Evolutionary conservation across 1,139 yeast genomes (phyloP).

Genomic region (Kazachstania sp.): DNA sequence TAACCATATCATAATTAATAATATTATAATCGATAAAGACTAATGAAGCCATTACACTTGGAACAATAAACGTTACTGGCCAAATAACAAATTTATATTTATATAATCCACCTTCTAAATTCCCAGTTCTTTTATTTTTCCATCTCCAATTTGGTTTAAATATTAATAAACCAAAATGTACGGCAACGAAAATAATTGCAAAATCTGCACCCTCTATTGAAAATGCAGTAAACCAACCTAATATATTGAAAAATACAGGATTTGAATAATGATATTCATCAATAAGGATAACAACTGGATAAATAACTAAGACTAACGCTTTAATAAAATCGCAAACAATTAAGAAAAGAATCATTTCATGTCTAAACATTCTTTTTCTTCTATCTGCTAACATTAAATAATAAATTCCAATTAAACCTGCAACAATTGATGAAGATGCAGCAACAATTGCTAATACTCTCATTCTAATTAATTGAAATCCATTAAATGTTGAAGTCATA

Average conservation of each 20-base stretch:
- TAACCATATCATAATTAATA: conserved; percentile 11
- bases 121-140: conserved; percentile 34
- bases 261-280: conserved; percentile 45
- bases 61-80: conserved; percentile 49
- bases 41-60: conserved; percentile 61
- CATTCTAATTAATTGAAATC: conserved; percentile 32
- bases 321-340: conserved; percentile 66
- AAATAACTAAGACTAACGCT: conserved; percentile 60
- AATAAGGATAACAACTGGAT: conserved; percentile 47
- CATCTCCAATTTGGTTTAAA: conserved; percentile 53
- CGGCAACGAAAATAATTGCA: conserved; percentile 74
- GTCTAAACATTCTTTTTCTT: conserved; percentile 55
- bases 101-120: conserved; percentile 70
- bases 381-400: conserved; percentile 54
- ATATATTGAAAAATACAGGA: conserved; percentile 53
- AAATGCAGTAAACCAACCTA: conserved; percentile 79
- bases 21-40: conserved; percentile 47
- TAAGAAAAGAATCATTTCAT: conserved; percentile 59
- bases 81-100: conserved; percentile 52
- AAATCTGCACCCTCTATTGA: conserved; percentile 84
- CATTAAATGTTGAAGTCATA: conserved; percentile 28
- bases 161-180: conserved; percentile 70
- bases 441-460: conserved; percentile 50
- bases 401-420: conserved; percentile 48
- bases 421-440: conserved; percentile 48